Conservation (phyloP, 805 yeast species). For the Ogataea thermomethanolica region DNA sequence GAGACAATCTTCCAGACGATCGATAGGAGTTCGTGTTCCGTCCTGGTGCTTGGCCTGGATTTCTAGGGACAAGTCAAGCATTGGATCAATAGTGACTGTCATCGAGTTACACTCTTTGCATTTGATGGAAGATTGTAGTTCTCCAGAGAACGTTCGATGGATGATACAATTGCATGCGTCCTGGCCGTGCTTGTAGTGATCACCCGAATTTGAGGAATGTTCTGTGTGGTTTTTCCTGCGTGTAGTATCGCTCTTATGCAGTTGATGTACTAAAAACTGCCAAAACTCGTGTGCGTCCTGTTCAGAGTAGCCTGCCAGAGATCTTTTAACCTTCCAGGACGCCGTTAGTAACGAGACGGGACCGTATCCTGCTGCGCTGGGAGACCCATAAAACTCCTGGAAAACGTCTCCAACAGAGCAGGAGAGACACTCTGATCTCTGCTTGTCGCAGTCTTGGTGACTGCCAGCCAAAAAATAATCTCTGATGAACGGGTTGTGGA, state of each 20-base stretch:
- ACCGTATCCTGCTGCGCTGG: constrained; percentile 66
- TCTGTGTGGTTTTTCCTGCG: constrained; percentile 22
- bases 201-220: constrained; percentile 18
- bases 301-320: constrained; percentile 92
- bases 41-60: constrained; percentile 40
- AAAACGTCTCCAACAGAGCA: constrained; percentile 84
- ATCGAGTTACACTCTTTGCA: constrained; percentile 66
- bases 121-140: constrained; percentile 70
- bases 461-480: constrained; percentile 72
- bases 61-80: constrained; percentile 84
- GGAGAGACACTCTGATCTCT: constrained; percentile 57
- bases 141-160: constrained; percentile 82
- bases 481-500: constrained; percentile 87
- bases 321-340: constrained; percentile 80
- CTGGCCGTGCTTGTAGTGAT: constrained; percentile 1
- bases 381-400: constrained; percentile 65
- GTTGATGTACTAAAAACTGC: constrained; percentile 84
- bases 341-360: constrained; percentile 78
- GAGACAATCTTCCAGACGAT: constrained; percentile 59
- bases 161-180: constrained; percentile 67
- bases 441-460: constrained; percentile 54
- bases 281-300: constrained; percentile 99
- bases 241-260: constrained; percentile 52
- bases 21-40: constrained; percentile 19
- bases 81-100: constrained; percentile 79